Evolutionary conservation across 2,329 filamentous ascomycete species (phyloP).

Genomic region (Diaporthe destruens): DNA sequence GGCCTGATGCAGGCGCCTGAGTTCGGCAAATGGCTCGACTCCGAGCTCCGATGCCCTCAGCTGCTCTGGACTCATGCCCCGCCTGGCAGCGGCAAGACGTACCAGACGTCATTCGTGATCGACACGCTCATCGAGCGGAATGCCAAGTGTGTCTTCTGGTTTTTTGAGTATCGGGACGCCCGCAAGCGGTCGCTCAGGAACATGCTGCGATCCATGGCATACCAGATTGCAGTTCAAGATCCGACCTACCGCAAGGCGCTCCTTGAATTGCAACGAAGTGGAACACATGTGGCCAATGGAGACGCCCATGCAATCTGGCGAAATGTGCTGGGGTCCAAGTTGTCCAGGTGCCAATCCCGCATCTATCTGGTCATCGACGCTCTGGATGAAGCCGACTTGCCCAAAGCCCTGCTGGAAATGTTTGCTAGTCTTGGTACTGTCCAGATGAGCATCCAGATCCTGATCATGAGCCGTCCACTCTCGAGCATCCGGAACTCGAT

Average conservation of each 20-base stretch:
- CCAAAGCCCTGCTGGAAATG: slow-evolving; percentile 1
- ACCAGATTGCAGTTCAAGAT: slow-evolving; percentile 39
- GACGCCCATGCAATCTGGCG: slow-evolving; percentile 19
- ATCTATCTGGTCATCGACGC: slow-evolving; percentile 27
- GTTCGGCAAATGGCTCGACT: slow-evolving; percentile 31
- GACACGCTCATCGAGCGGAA: slow-evolving; percentile 33
- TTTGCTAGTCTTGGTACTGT: neutral
- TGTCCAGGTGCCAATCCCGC: slow-evolving; percentile 20
- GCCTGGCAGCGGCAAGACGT: slow-evolving; percentile 43
- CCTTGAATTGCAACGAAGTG: neutral
- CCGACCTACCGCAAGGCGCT: slow-evolving; percentile 5
- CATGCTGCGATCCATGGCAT: slow-evolving; percentile 41
- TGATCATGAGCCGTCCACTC: slow-evolving; percentile 16
- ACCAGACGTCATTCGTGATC: slow-evolving; percentile 40
- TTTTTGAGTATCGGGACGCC: slow-evolving; percentile 40
- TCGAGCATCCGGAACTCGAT: slow-evolving; percentile 17
- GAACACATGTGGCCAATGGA: slow-evolving; percentile 5
- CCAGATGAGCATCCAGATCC: slow-evolving; percentile 11
- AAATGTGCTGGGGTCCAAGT: neutral
- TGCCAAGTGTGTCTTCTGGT: slow-evolving; percentile 38
- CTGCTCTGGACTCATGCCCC: slow-evolving; percentile 37
- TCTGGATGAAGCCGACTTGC: slow-evolving; percentile 19
- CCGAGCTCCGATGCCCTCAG: slow-evolving; percentile 8
- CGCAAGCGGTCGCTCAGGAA: slow-evolving; percentile 37
- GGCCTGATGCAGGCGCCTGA: slow-evolving; percentile 31